Percentiles rank a stretch among this genome's conserved stretches.
Evolutionary conservation across 768 basidiomycete species (phyloP).

Genomic region (Boletus huronensis): DNA sequence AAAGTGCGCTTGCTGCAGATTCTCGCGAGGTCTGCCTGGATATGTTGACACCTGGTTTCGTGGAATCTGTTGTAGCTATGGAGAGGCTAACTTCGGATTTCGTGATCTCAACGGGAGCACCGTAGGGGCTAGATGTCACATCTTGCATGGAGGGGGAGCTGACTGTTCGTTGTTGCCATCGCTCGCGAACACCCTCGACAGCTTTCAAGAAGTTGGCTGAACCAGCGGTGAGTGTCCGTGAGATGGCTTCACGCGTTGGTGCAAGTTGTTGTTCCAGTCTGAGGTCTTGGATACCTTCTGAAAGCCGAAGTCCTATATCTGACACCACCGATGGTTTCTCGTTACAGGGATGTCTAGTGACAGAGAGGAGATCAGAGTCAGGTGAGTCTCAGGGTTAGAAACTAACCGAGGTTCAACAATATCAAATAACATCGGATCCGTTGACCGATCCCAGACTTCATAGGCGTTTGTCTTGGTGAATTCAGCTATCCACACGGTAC

Average conservation of each 20-base stretch:
- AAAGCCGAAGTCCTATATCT: constrained; percentile 87
- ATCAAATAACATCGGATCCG: constrained; percentile 92
- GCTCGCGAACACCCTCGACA: constrained; percentile 80
- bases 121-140: constrained; percentile 14
- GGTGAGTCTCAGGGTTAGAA: not conserved
- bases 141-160: constrained; percentile 27
- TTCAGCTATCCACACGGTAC: constrained; percentile 80
- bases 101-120: constrained; percentile 28
- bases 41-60: constrained; percentile 14
- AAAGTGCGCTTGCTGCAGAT: constrained; percentile 13
- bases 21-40: constrained; percentile 27
- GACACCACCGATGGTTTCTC: constrained; percentile 86
- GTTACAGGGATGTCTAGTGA: constrained; percentile 82
- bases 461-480: constrained; percentile 87
- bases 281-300: constrained; percentile 92
- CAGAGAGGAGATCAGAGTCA: not conserved
- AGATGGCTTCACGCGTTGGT: constrained; percentile 86
- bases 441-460: constrained; percentile 85
- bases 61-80: constrained; percentile 6
- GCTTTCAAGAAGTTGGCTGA: constrained; percentile 85
- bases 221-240: constrained; percentile 67
- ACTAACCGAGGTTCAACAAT: constrained; percentile 86
- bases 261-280: constrained; percentile 92
- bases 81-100: constrained; percentile 26
- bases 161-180: constrained; percentile 51